Base-by-base conservation (phyloP, 2,329 filamentous ascomycete genomes). In the Botrytis aclada region DNA sequence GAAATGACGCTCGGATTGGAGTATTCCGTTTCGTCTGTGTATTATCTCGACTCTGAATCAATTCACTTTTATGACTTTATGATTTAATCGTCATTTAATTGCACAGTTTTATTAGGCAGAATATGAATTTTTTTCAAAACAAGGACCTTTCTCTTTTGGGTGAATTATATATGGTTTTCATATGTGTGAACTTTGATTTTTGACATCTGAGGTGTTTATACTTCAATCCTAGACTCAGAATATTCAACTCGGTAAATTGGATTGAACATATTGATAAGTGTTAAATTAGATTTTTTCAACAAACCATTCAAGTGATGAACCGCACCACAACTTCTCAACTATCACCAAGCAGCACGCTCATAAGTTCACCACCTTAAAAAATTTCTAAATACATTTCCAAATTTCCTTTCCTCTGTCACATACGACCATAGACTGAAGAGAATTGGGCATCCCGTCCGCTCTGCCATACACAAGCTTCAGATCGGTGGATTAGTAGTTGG, bases 11-110 rank as follows among this genome's bases (percentile, higher is more conserved):
- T 32, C 34, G 61, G 62, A 58, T 45, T 54, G 51, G 70, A 34
- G 61, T 72, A 66, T 58, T 34, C 70, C 70, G 70, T 67, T 34
- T 67, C 70, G 70, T 72, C 70, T 66, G 43, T 72, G 70, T 72
- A 72, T 66, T 72, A 72, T 72, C 29, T 56, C 45, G 51, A 72
- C 47, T 72, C 47, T 18, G 39, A 47, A 66, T 67, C 37, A 43
- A 66, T 54, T 66, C 64, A 39, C 32, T 51, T 66, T 66, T 54
- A 66, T 66, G 62, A 56, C 37, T 72, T 66, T 20, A 39, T 71
- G 69, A 71, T 66, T 66, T 66, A 20, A 34, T 66, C 16, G 41
- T 70, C 56, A 47, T 54, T 54, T 41, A 66, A 39, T 72, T 16
- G 60, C 45, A 41, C 29, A 39, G n/a, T 10, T 65, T 43, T 66